phyloP scores from a whole-genome alignment of 1,284 basidiomycete genomes.

The Takashimella tepidaria region DNA sequence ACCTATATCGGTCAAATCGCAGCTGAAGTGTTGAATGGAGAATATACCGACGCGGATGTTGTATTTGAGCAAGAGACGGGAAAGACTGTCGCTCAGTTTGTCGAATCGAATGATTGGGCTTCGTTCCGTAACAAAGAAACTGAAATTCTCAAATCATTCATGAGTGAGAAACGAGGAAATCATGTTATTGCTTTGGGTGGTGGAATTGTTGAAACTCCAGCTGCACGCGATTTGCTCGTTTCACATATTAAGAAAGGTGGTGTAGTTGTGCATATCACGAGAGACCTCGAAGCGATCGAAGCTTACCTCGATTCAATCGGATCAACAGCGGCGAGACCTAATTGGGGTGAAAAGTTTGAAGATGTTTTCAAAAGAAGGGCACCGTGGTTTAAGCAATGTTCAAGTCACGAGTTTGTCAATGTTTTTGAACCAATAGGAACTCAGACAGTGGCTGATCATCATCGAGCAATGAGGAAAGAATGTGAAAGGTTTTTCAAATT shows the following conservation, averaged over 20 bases:
- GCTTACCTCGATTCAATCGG: constrained; percentile 64
- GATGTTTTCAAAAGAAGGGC: constrained; percentile 78
- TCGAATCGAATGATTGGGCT: constrained; percentile 69
- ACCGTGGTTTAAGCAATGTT: constrained; percentile 84
- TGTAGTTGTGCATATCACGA: constrained; percentile 65
- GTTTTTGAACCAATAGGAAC: constrained; percentile 34
- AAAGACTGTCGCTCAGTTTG: constrained; percentile 67
- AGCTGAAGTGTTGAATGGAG: constrained; percentile 66
- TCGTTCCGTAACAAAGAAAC: constrained; percentile 66
- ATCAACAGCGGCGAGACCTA: constrained; percentile 67
- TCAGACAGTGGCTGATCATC: constrained; percentile 35
- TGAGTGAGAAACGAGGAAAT: constrained; percentile 56
- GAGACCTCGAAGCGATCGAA: constrained; percentile 66
- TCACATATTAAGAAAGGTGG: constrained; percentile 60
- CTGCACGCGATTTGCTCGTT: constrained; percentile 65
- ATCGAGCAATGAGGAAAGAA: constrained; percentile 38
- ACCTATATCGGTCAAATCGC: constrained; percentile 80
- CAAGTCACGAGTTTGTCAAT: constrained; percentile 80
- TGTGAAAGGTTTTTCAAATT: constrained; percentile 73
- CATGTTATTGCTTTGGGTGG: constrained; percentile 90
- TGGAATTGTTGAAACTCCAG: constrained; percentile 81
- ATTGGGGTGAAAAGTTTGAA: constrained; percentile 72
- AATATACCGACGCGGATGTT: constrained; percentile 81
- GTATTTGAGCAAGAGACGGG: constrained; percentile 66
- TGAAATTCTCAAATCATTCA: constrained; percentile 58